Percentiles rank a stretch among this genome's conserved stretches.
Conservation (phyloP, 495 filamentous ascomycete species). For the Zalerion maritima region DNA sequence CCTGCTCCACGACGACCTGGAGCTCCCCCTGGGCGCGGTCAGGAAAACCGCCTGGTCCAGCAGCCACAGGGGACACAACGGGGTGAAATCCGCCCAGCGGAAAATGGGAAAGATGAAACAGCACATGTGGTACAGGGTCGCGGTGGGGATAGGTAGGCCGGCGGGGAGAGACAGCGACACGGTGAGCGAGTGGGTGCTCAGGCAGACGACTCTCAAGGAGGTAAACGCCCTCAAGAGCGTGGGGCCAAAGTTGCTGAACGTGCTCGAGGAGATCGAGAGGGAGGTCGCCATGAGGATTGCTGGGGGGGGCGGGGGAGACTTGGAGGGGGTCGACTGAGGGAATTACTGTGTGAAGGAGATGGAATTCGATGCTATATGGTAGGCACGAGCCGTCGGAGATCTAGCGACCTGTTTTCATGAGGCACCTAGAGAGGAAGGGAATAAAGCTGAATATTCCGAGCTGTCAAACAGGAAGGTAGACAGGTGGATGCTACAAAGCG, state of each 20-base stretch:
- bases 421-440: too few relatives aligned
- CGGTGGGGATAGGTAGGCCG: conserved; percentile 62
- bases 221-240: conserved; percentile 31
- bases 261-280: conserved; percentile 21
- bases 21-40: conserved; percentile 50
- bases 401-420: too few relatives aligned
- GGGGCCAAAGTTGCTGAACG: conserved; percentile 33
- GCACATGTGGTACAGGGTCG: conserved; percentile 30
- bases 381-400: too few relatives aligned
- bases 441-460: too few relatives aligned
- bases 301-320: neutral
- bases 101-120: conserved; percentile 22
- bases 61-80: conserved; percentile 67
- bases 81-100: conserved; percentile 50
- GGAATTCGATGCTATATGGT: too few relatives aligned
- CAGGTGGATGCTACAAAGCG: too few relatives aligned
- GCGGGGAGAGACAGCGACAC: conserved; percentile 35
- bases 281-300: conserved; percentile 1
- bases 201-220: conserved; percentile 41
- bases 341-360: too few relatives aligned
- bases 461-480: too few relatives aligned
- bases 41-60: conserved; percentile 37
- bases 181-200: conserved; percentile 55
- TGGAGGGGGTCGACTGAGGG: too few relatives aligned
- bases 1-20: conserved; percentile 74